Conservation (phyloP, 306 rosid genomes). For the Biancaea sappan region DNA sequence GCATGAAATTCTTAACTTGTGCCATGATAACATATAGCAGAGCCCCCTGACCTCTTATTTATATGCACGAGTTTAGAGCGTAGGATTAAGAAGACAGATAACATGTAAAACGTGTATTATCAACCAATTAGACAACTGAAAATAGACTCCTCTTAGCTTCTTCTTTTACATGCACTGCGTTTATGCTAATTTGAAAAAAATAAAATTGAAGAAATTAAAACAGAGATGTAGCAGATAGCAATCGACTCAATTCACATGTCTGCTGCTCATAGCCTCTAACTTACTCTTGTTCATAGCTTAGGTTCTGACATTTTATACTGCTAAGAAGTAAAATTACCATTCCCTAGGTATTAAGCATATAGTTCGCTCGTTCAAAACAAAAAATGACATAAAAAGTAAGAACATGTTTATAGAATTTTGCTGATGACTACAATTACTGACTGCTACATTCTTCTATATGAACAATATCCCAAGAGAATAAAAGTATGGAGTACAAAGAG, state of each 20-base stretch:
- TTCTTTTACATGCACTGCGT: neutral
- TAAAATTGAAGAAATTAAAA: conserved; percentile 2
- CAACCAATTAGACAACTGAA: conserved; percentile 15
- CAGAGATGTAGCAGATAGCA: neutral
- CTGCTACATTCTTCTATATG: conserved; percentile 8
- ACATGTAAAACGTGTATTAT: conserved; percentile 1
- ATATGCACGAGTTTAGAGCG: conserved; percentile 9
- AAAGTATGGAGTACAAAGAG: neutral
- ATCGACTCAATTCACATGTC: conserved; percentile 17
- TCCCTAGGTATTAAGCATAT: neutral
- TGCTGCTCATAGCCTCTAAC: neutral
- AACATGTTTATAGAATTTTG: neutral
- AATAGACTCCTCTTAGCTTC: conserved; percentile 5
- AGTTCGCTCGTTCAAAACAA: neutral
- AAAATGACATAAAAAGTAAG: neutral
- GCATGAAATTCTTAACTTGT: conserved; percentile 7
- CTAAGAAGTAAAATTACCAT: conserved; percentile 19
- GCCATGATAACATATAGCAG: too few species aligned
- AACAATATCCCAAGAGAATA: neutral
- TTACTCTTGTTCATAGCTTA: neutral
- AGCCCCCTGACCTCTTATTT: conserved; percentile 7
- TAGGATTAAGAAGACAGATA: conserved; percentile 6
- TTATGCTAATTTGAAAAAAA: neutral
- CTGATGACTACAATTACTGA: conserved; percentile 17
- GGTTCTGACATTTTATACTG: conserved; percentile 15